A percentile compares a stretch with the other conserved stretches of the same genome.
phyloP scores from a whole-genome alignment of 2,329 filamentous ascomycete species.

The Amylocarpus encephaloides region DNA sequence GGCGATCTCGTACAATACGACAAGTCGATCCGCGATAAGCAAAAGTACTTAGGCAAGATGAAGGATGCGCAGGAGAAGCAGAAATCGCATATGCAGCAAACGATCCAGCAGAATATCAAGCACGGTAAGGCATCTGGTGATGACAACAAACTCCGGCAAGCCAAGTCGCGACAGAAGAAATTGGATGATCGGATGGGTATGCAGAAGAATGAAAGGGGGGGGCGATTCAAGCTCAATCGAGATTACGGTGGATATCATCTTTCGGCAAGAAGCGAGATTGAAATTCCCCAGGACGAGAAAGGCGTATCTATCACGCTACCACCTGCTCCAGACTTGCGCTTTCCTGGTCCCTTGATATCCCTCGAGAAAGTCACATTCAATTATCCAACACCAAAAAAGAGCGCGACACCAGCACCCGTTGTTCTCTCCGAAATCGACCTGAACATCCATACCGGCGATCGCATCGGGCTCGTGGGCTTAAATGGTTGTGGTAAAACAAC shows the following conservation, averaged over 20 bases:
- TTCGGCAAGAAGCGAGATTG: conserved; percentile 58
- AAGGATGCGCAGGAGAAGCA: conserved; percentile 78
- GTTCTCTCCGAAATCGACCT: conserved; percentile 60
- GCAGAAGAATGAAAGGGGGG: conserved; percentile 64
- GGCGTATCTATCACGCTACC: conserved; percentile 53
- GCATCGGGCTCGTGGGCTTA: conserved; percentile 68
- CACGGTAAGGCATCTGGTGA: conserved; percentile 72
- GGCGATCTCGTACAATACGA: conserved; percentile 71
- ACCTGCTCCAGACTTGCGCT: conserved; percentile 62
- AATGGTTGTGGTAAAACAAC: conserved; percentile 83
- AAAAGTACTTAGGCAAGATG: conserved; percentile 64
- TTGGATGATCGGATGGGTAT: conserved; percentile 76
- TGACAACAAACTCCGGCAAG: conserved; percentile 80
- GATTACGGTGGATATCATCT: conserved; percentile 60
- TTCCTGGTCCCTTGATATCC: conserved; percentile 67
- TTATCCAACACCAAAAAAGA: conserved; percentile 42
- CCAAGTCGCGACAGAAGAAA: conserved; percentile 77
- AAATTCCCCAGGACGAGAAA: conserved; percentile 59
- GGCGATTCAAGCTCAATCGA: conserved; percentile 73
- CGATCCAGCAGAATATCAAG: conserved; percentile 67
- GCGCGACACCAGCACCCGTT: conserved; percentile 27
- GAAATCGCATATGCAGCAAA: conserved; percentile 72
- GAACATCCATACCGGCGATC: conserved; percentile 65
- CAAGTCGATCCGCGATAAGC: conserved; percentile 58
- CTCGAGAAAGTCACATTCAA: conserved; percentile 63